These are phyloP conservation scores for Hemileia vastatrix DNA, from an alignment of 1,284 basidiomycete genomes.

Conservation along the genomic window DNA sequence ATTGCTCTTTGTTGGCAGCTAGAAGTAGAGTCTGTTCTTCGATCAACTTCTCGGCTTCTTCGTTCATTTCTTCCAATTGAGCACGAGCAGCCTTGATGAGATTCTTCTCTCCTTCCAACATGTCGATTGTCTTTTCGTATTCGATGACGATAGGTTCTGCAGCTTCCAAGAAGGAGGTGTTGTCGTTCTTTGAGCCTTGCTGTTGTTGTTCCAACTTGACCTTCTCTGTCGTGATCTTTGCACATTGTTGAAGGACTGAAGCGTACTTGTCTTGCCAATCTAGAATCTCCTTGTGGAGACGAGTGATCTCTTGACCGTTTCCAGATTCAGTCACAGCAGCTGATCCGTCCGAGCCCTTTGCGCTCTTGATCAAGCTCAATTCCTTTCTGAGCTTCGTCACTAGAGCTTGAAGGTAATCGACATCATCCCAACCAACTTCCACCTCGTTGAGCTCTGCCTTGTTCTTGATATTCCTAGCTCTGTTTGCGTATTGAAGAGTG, in stretches of 20 bases:
- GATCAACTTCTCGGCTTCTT: slow-evolving; percentile 65
- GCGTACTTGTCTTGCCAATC: slow-evolving; percentile 43
- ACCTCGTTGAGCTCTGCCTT: slow-evolving; percentile 80
- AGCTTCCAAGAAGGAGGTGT: slow-evolving; percentile 35
- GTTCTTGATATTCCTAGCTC: slow-evolving; percentile 95
- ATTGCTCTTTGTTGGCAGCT: slow-evolving; percentile 28
- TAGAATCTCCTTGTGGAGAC: slow-evolving; percentile 32
- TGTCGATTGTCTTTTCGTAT: slow-evolving; percentile 92
- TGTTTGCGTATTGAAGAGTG: slow-evolving; percentile 94
- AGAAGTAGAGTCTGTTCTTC: slow-evolving; percentile 79
- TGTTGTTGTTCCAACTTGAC: slow-evolving; percentile 35
- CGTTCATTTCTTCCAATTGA: slow-evolving; percentile 72
- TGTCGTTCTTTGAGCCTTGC: slow-evolving; percentile 24
- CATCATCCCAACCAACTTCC: slow-evolving; percentile 96
- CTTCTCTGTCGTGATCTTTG: slow-evolving; percentile 37
- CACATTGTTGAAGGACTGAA: slow-evolving; percentile 36
- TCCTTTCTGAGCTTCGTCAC: slow-evolving; percentile 76
- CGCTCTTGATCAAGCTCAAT: slow-evolving; percentile 63
- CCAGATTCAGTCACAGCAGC: too few relatives aligned
- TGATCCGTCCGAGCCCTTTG: slow-evolving; percentile 40
- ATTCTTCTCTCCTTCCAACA: slow-evolving; percentile 86
- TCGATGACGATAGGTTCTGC: slow-evolving; percentile 55
- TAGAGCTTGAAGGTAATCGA: slow-evolving; percentile 85
- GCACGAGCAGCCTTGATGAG: slow-evolving; percentile 78
- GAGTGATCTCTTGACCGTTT: slow-evolving; percentile 24